phyloP scores from a whole-genome alignment of 2,329 filamentous ascomycete species.

The Cladosporium phlei region DNA sequence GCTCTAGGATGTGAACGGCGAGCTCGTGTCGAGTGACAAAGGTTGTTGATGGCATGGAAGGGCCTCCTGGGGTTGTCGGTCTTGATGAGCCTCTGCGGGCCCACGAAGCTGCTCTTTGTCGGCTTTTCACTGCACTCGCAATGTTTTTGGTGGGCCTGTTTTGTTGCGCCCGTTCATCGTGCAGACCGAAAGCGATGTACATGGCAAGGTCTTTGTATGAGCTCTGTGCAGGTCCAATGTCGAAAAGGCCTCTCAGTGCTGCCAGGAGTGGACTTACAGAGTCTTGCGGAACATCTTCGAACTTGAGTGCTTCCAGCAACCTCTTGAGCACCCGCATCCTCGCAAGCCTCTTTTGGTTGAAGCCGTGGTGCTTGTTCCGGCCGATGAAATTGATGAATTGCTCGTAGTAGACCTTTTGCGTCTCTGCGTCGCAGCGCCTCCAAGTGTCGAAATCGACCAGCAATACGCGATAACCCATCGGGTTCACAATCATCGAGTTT shows the following conservation, averaged over 20 bases:
- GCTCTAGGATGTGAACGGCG: slow-evolving; percentile 25
- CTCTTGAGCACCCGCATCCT: slow-evolving; percentile 92
- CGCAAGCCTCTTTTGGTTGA: slow-evolving; percentile 80
- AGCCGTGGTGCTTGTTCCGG: slow-evolving; percentile 86
- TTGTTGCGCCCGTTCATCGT: slow-evolving; percentile 50
- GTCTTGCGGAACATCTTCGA: slow-evolving; percentile 68
- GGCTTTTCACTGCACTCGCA: slow-evolving; percentile 25
- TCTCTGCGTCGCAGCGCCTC: slow-evolving; percentile 70
- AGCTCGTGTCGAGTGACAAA: slow-evolving; percentile 27
- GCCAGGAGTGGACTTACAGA: slow-evolving; percentile 71
- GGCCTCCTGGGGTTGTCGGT: slow-evolving; percentile 25
- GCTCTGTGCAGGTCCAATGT: slow-evolving; percentile 75
- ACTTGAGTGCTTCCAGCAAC: slow-evolving; percentile 83
- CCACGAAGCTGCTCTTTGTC: slow-evolving; percentile 27
- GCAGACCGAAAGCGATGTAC: slow-evolving; percentile 88
- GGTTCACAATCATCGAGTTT: slow-evolving; percentile 91
- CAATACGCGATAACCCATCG: slow-evolving; percentile 85
- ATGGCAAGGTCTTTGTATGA: slow-evolving; percentile 81
- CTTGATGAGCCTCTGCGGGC: slow-evolving; percentile 22
- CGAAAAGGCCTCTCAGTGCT: slow-evolving; percentile 74
- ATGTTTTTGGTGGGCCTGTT: slow-evolving; percentile 21
- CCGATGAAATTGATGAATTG: slow-evolving; percentile 85
- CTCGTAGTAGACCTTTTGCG: slow-evolving; percentile 85
- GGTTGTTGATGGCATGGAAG: slow-evolving; percentile 1
- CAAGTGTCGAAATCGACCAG: slow-evolving; percentile 92